Evolutionary conservation across 2,329 filamentous ascomycete species (phyloP).

Genomic region (Xylaria sp.): DNA sequence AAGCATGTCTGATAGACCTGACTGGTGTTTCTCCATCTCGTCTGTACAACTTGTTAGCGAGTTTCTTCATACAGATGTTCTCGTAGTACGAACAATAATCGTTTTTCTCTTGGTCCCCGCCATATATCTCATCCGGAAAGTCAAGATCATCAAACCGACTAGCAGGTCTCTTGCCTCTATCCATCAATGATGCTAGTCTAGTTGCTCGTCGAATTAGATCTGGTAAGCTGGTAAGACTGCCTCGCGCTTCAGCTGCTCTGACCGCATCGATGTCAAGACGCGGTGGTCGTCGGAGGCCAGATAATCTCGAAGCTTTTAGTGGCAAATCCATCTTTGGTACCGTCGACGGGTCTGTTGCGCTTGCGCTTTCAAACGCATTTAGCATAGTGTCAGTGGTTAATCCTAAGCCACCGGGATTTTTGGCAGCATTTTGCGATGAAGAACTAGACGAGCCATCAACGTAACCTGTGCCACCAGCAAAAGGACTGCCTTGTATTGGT

Average conservation of each 20-base stretch:
- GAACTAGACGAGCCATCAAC: constrained; percentile 60
- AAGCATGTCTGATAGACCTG: constrained; percentile 72
- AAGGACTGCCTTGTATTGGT: constrained; percentile 54
- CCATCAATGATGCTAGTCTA: constrained; percentile 85
- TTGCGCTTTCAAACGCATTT: constrained; percentile 62
- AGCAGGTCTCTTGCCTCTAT: constrained; percentile 76
- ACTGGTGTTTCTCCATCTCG: constrained; percentile 58
- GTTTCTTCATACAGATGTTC: not conserved
- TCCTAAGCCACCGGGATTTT: constrained; percentile 43
- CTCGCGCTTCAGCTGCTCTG: constrained; percentile 81
- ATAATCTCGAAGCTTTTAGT: constrained; percentile 57
- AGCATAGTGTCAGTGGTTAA: constrained; percentile 61
- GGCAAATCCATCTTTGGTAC: constrained; percentile 46
- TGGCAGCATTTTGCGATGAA: constrained; percentile 53
- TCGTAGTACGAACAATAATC: constrained; percentile 52
- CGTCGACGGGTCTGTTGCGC: constrained; percentile 56
- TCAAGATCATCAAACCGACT: constrained; percentile 68
- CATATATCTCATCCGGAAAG: constrained; percentile 59
- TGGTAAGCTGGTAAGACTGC: constrained; percentile 90
- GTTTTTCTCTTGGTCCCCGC: constrained; percentile 54
- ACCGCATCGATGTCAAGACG: constrained; percentile 85
- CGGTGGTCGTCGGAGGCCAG: constrained; percentile 73
- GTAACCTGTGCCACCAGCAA: constrained; percentile 59
- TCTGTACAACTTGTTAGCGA: constrained; percentile 46
- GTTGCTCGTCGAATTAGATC: constrained; percentile 93